Evolutionary conservation across 1,284 basidiomycete genomes (phyloP), one percentile per base, ranked within the genome.

Genomic region (Malassezia sp.): DNA sequence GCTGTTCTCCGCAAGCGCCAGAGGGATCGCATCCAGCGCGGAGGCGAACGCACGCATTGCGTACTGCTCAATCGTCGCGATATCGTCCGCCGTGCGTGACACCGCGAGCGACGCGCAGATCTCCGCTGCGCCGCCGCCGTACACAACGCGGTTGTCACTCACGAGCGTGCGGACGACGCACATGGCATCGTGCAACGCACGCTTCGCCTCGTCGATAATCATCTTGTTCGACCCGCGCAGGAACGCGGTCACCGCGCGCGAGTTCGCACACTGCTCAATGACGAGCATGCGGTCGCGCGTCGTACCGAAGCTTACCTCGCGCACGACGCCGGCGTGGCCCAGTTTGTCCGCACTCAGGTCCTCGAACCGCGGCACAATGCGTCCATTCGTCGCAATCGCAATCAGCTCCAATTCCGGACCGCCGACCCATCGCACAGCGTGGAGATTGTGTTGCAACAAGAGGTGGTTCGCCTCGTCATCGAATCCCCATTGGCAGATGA

Each of bases 401-500:
- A 97, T 96, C 52, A 96, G 77, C 85, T 97, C 91, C 54, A 99
- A 93, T 72, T 99, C 91, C 2, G 93, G 91, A 17, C 91, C 93
- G 53, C 91, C 91, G 46, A 97, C 91, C 91, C 93, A 97, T 70
- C 91, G 79, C 20, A 97, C 91, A n/a, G 91, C 87, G 32, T 91
- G 93, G 33, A 99, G 76, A 12, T 90, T 84, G 69, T 96, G 95
- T 75, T 95, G 90, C 82, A 97, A 87, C 60, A 99, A 74, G 65
- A 97, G 65, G 71, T 97, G 91, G 71, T 99, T 99, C 46, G 91
- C 91, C 75, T 97, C 91, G 71, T 99, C 93, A 68, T 99, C 91
- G 71, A 99, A 99, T 55, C 91, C 91, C 91, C 91, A 99, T 72
- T 97, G 93, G 73, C 91, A 97, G 62, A 99, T 93, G 59, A 97